Conservation (phyloP, 163 green algal species). For the Scenedesmus sp. region DNA sequence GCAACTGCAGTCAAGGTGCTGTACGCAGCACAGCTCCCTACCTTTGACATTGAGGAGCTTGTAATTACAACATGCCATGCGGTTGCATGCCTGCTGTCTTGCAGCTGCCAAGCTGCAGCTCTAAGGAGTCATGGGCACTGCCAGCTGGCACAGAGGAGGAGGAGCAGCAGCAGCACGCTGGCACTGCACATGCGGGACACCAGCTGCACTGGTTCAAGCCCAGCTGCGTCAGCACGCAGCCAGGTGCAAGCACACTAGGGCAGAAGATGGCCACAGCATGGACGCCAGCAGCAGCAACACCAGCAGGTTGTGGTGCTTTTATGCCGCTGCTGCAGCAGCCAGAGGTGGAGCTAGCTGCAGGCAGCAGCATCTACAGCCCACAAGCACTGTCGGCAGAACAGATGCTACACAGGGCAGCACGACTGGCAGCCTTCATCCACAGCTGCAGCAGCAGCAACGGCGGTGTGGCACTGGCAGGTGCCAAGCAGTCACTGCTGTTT, state of each 20-base stretch:
- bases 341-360: neutral
- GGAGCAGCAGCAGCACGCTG: neutral
- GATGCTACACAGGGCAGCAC: neutral
- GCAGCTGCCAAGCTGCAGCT: neutral
- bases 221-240: neutral
- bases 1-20: no score
- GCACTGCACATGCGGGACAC: neutral
- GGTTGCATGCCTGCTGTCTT: neutral
- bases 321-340: neutral
- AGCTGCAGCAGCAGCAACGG: neutral
- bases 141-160: neutral
- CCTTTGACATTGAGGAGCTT: no score
- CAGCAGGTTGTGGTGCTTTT: neutral
- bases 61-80: no score
- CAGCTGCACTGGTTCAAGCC: neutral
- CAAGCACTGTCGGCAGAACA: neutral
- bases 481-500: neutral
- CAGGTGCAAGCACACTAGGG: neutral
- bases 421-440: neutral
- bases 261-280: neutral
- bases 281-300: neutral
- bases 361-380: neutral
- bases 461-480: neutral
- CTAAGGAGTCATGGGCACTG: neutral
- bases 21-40: no score